phyloP scores from a whole-genome alignment of 768 basidiomycete genomes.

The Dioszegia hungarica region DNA sequence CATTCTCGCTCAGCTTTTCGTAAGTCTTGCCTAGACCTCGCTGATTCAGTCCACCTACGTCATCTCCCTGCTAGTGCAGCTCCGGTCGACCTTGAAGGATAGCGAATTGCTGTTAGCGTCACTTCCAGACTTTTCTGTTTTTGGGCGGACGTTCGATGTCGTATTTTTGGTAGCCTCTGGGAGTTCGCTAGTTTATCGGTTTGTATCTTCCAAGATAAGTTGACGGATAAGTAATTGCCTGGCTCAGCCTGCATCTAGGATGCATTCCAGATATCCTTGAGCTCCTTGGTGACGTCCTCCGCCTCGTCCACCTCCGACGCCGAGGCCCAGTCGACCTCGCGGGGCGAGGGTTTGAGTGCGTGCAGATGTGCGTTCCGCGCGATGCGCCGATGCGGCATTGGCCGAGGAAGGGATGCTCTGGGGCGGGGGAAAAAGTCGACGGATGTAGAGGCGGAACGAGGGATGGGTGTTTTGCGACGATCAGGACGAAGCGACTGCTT shows the following conservation, averaged over 20 bases:
- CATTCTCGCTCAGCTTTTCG: conserved; percentile 44
- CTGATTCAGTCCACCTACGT: conserved; percentile 41
- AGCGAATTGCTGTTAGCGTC: conserved; percentile 36
- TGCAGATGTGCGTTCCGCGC: conserved; percentile 45
- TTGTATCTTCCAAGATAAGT: conserved; percentile 36
- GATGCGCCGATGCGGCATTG: conserved; percentile 8
- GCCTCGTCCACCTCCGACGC: conserved; percentile 30
- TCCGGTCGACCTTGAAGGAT: conserved; percentile 43
- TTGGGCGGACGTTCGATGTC: conserved; percentile 45
- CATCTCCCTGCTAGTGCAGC: conserved; percentile 46
- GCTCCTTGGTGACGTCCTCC: conserved; percentile 8
- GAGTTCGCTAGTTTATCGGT: conserved; percentile 31
- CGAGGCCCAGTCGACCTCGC: conserved; percentile 16
- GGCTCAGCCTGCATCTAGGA: neutral
- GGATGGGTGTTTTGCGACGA: conserved; percentile 11
- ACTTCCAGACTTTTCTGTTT: conserved; percentile 45
- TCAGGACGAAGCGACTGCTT: conserved; percentile 1
- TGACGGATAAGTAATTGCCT: neutral
- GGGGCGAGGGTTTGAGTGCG: conserved; percentile 25
- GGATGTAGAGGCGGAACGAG: conserved; percentile 17
- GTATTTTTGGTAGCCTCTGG: conserved; percentile 35
- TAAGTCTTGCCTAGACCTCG: conserved; percentile 1
- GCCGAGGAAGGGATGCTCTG: neutral
- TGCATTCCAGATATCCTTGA: neutral
- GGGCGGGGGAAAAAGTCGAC: neutral